Conservation (phyloP, 139 green algal genomes). For the Coccomyxa sp. region DNA sequence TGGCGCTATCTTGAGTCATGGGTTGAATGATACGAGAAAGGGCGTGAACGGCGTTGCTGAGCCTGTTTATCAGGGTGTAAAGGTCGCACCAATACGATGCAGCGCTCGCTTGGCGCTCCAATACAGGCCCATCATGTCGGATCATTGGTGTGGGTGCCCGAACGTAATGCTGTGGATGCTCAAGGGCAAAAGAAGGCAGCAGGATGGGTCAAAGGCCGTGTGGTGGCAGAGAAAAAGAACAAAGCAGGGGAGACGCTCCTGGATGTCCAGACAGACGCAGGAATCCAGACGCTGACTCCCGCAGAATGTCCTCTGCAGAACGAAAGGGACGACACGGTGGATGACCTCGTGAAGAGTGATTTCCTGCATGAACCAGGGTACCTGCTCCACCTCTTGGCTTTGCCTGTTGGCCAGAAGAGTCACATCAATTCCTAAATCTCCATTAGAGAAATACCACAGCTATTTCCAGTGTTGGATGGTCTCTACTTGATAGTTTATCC, state of each 20-base stretch:
- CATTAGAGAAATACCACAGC: background rate
- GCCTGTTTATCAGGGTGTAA: no score
- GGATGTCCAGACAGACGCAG: slow-evolving; percentile 28
- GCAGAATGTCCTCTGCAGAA: slow-evolving; percentile 35
- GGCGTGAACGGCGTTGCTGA: no score
- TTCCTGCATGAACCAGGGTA: slow-evolving; percentile 61
- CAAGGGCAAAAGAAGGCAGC: slow-evolving; percentile 1
- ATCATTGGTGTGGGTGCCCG: background rate
- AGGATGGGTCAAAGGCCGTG: slow-evolving; percentile 20
- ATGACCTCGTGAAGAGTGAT: slow-evolving; percentile 51
- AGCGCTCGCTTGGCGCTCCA: no score
- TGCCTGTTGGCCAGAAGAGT: background rate
- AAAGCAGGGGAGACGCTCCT: slow-evolving; percentile 1
- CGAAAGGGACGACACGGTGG: slow-evolving; percentile 54
- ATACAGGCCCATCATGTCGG: background rate
- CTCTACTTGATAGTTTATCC: background rate
- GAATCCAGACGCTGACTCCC: background rate
- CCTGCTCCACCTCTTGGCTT: background rate
- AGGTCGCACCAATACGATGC: no score
- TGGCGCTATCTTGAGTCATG: no score
- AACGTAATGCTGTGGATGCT: background rate
- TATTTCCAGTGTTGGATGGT: background rate
- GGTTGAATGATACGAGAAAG: no score
- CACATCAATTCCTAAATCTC: background rate
- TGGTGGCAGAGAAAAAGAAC: background rate